A percentile compares a stretch with the other conserved stretches of the same genome.
Evolutionary conservation across 768 basidiomycete species (phyloP).

Genomic region (Lentinula lateritia): DNA sequence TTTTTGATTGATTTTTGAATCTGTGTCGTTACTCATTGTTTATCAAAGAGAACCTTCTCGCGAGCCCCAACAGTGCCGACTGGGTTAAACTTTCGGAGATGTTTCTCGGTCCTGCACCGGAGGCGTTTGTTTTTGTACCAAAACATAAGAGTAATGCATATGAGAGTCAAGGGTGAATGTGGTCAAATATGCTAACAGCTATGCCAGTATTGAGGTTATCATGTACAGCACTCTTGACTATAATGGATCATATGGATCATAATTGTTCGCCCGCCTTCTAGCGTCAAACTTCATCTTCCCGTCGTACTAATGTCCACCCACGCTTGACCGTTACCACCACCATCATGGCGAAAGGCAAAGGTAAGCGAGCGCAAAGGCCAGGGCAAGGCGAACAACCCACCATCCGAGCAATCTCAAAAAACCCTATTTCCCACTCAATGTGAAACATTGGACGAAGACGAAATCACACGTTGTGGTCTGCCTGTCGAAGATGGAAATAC

Average conservation of each 20-base stretch:
- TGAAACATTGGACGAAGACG: slow-evolving; percentile 15
- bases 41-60: slow-evolving; percentile 69
- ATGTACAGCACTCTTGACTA: too few species aligned
- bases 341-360: background rate
- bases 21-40: background rate
- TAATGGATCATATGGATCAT: too few species aligned
- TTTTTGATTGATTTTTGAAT: background rate
- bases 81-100: slow-evolving; percentile 95
- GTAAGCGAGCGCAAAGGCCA: background rate
- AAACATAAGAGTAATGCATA: slow-evolving; percentile 93
- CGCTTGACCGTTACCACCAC: background rate
- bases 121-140: slow-evolving; percentile 79
- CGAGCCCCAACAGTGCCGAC: slow-evolving; percentile 72
- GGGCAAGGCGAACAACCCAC: background rate
- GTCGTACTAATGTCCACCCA: background rate
- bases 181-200: background rate
- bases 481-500: slow-evolving; percentile 16
- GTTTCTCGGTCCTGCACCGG: slow-evolving; percentile 87
- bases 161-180: slow-evolving; percentile 54
- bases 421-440: background rate
- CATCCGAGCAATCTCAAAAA: background rate
- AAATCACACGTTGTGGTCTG: slow-evolving; percentile 17
- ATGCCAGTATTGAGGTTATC: too few species aligned
- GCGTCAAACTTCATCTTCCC: background rate
- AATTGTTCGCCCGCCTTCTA: too few species aligned